These are phyloP conservation scores for Boechera stricta DNA, from an alignment of 345 rosid genomes.

Conservation along the genomic window DNA sequence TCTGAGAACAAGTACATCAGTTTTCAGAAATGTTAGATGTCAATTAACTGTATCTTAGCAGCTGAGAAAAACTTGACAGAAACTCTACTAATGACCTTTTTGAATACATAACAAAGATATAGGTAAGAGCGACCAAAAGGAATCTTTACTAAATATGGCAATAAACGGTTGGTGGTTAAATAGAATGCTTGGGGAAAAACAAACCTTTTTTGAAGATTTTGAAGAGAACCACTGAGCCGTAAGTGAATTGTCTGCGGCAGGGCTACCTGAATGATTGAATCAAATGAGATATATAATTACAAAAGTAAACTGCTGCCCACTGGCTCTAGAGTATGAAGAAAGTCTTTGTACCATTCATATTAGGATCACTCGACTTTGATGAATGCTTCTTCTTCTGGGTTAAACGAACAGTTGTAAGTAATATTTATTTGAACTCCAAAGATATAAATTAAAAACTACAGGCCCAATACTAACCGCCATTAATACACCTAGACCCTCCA, in stretches of 20 bases:
- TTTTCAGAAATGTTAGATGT: slow-evolving; percentile 23
- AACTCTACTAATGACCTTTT: slow-evolving; percentile 8
- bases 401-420: slow-evolving; percentile 19
- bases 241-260: slow-evolving; percentile 53
- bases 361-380: slow-evolving; percentile 55
- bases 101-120: background rate
- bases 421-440: background rate
- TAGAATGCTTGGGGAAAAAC: slow-evolving; percentile 21
- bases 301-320: slow-evolving; percentile 9
- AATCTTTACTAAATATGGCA: slow-evolving; percentile 6
- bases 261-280: slow-evolving; percentile 55
- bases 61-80: slow-evolving; percentile 11
- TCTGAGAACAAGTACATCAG: slow-evolving; percentile 49
- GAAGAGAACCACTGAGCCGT: slow-evolving; percentile 85
- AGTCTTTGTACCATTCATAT: slow-evolving; percentile 59
- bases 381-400: slow-evolving; percentile 65
- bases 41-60: background rate
- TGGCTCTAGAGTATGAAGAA: slow-evolving; percentile 9
- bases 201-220: slow-evolving; percentile 82
- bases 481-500: slow-evolving; percentile 74
- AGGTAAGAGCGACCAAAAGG: slow-evolving; percentile 4
- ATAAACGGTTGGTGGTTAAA: slow-evolving; percentile 17
- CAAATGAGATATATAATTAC: slow-evolving; percentile 28
- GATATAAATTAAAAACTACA: background rate
- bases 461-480: slow-evolving; percentile 54